These are phyloP conservation scores for barrel medic (Medicago truncatula) DNA, from an alignment of 306 rosid species.

Conservation along the genomic window DNA sequence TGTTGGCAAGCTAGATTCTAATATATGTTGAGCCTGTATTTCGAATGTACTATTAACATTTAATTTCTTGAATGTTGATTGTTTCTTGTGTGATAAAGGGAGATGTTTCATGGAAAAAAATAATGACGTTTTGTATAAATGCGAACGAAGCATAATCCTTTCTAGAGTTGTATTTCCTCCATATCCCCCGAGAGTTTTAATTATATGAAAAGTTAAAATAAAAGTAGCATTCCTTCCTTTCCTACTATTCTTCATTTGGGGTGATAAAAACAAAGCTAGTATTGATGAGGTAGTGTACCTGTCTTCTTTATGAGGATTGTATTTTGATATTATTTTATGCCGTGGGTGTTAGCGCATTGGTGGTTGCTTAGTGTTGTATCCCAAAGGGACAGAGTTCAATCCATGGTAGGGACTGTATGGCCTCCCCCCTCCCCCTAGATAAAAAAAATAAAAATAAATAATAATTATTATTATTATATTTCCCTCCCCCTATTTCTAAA, in stretches of 20 bases:
- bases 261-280: not conserved
- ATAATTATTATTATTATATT: not conserved
- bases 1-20: slow-evolving; percentile 25
- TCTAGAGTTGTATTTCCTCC: slow-evolving; percentile 26
- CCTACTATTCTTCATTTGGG: slow-evolving; percentile 23
- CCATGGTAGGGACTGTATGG: not conserved
- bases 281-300: slow-evolving; percentile 16
- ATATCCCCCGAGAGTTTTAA: not conserved
- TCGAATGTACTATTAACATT: not conserved
- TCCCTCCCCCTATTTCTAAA: not conserved
- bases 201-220: not conserved
- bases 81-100: slow-evolving; percentile 25
- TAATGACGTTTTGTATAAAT: not conserved
- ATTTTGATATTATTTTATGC: not conserved
- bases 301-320: slow-evolving; percentile 34
- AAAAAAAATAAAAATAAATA: not conserved
- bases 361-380: not conserved
- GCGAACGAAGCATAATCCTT: slow-evolving; percentile 29
- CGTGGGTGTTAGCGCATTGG: not conserved
- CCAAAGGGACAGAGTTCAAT: not conserved
- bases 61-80: slow-evolving; percentile 20
- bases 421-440: not conserved
- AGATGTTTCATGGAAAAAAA: slow-evolving; percentile 14
- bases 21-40: slow-evolving; percentile 9
- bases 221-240: not conserved